phyloP scores from a whole-genome alignment of 73 alveolate genomes.

The Effrenium voratum region DNA sequence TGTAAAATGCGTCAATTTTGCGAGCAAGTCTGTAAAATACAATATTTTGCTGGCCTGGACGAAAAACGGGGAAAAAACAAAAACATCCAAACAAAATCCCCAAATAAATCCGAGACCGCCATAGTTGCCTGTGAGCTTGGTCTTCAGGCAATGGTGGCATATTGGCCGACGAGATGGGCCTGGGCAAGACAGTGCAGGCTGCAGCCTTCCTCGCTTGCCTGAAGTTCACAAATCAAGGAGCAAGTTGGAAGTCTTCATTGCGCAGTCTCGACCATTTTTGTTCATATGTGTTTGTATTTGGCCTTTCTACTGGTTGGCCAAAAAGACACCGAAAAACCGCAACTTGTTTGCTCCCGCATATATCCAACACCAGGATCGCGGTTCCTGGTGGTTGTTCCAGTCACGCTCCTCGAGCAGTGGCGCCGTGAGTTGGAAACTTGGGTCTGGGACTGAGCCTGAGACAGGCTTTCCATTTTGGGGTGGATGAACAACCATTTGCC shows the following conservation, averaged over 20 bases:
- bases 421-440: conserved; percentile 93
- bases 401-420: conserved; percentile 94
- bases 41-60: too few relatives aligned
- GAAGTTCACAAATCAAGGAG: conserved; percentile 77
- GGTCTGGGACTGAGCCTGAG: conserved; percentile 39
- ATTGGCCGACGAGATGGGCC: conserved; percentile 96
- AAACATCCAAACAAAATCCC: too few relatives aligned
- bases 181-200: conserved; percentile 95
- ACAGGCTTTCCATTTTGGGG: background rate
- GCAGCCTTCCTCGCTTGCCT: conserved; percentile 94
- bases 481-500: too few relatives aligned
- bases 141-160: conserved; percentile 94
- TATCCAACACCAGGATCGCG: conserved; percentile 68
- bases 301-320: too few relatives aligned
- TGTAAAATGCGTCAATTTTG: too few relatives aligned
- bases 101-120: background rate
- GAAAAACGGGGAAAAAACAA: too few relatives aligned
- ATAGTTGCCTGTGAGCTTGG: background rate
- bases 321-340: background rate
- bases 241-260: too few relatives aligned
- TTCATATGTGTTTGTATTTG: too few relatives aligned
- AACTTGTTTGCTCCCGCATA: too few relatives aligned
- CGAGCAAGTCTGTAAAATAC: too few relatives aligned
- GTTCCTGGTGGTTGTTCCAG: conserved; percentile 94
- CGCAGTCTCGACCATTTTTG: conserved; percentile 53